phyloP scores from a whole-genome alignment of 2,329 filamentous ascomycete species.

The Phialophora macrospora region DNA sequence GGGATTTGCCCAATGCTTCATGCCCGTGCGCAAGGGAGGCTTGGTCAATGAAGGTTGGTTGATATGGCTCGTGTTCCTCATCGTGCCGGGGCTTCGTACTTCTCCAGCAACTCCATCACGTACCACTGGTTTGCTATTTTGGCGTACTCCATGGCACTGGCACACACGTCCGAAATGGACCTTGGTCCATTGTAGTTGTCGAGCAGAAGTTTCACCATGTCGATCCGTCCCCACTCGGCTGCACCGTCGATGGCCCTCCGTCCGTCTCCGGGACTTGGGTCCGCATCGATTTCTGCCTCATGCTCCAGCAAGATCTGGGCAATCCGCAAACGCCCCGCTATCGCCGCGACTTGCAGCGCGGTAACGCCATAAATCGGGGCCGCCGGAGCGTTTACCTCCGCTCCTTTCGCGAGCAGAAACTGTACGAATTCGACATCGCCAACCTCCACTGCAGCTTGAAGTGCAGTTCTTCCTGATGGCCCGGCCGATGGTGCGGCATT shows the following conservation, averaged over 20 bases:
- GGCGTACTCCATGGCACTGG: slow-evolving; percentile 12
- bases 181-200: slow-evolving; percentile 19
- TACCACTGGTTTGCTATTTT: slow-evolving; percentile 5
- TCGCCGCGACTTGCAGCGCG: slow-evolving; percentile 34
- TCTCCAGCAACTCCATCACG: slow-evolving; percentile 10
- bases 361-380: slow-evolving; percentile 25
- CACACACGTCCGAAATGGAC: slow-evolving; percentile 6
- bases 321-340: slow-evolving; percentile 31
- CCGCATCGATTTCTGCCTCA: slow-evolving; percentile 36
- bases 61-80: background rate
- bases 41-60: background rate
- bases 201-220: slow-evolving; percentile 21
- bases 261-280: slow-evolving; percentile 5
- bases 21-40: background rate
- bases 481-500: background rate
- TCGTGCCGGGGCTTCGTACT: slow-evolving; percentile 3
- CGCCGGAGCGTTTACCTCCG: slow-evolving; percentile 34
- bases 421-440: slow-evolving; percentile 36
- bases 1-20: background rate
- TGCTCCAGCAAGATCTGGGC: slow-evolving; percentile 36
- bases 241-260: slow-evolving; percentile 18
- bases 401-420: slow-evolving; percentile 34
- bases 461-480: slow-evolving; percentile 27
- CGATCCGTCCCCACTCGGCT: slow-evolving; percentile 8
- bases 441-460: slow-evolving; percentile 31